Conservation (phyloP, 305 asterid genomes). For the Fraxinus latifolia region DNA sequence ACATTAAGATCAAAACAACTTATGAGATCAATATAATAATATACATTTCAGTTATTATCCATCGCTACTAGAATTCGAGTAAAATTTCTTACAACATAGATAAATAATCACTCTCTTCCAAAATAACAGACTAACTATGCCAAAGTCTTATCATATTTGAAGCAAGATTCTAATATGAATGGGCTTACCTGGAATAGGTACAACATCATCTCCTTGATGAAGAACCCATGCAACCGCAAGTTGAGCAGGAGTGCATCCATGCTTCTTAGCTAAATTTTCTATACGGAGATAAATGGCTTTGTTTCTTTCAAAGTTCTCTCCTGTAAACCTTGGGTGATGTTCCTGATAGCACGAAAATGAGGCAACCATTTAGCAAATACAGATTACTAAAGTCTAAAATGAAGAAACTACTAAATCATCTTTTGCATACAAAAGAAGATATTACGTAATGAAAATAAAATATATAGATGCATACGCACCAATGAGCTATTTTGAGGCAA, state of each 20-base stretch:
- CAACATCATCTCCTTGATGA: conserved; percentile 57
- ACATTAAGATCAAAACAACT: neutral
- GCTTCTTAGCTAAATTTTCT: conserved; percentile 45
- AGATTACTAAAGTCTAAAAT: too few species aligned
- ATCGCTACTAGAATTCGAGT: neutral
- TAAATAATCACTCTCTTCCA: neutral
- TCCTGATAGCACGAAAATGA: conserved; percentile 22
- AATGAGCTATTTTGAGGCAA: conserved; percentile 35
- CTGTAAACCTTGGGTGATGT: conserved; percentile 50
- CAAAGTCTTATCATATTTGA: neutral
- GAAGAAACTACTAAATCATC: neutral
- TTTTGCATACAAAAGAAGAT: neutral
- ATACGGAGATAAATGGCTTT: conserved; percentile 40
- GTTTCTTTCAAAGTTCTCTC: conserved; percentile 63
- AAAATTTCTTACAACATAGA: neutral
- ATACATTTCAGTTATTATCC: neutral
- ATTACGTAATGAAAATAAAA: neutral
- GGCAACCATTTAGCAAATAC: neutral
- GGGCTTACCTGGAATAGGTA: conserved; percentile 56
- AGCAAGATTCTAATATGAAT: neutral
- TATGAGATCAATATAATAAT: neutral
- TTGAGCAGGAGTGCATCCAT: conserved; percentile 54
- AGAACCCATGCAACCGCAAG: conserved; percentile 65
- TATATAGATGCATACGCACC: conserved; percentile 28
- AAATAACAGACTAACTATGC: neutral